Percentiles rank a stretch among this genome's conserved stretches.
These are phyloP conservation scores for Naganishia randhawae DNA, from an alignment of 768 basidiomycete species.

Conservation along the genomic window DNA sequence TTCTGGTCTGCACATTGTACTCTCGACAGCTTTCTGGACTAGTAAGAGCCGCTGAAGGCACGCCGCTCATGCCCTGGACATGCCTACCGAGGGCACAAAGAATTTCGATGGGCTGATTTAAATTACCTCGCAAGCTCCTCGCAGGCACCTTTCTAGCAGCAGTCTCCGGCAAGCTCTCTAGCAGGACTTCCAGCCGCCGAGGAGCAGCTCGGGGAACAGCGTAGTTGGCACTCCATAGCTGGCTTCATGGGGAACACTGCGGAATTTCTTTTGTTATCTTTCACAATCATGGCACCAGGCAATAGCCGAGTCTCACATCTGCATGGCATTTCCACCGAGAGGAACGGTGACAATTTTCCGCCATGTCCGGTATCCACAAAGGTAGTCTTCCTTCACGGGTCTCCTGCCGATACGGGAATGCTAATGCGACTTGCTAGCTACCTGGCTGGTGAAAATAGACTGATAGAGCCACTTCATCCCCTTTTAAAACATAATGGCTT, in stretches of 20 bases:
- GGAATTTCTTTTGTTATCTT: background rate
- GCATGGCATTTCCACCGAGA: background rate
- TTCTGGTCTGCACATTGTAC: too few species aligned
- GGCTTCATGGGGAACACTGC: too few species aligned
- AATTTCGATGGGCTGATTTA: too few species aligned
- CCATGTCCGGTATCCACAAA: background rate
- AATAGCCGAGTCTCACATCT: background rate
- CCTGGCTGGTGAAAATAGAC: background rate
- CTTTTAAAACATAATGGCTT: background rate
- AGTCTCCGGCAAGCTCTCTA: too few species aligned
- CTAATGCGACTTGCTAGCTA: background rate
- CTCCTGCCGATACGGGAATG: background rate
- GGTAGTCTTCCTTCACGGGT: background rate
- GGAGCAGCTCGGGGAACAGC: too few species aligned
- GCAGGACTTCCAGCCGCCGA: too few species aligned
- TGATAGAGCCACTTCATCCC: background rate
- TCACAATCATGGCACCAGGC: background rate
- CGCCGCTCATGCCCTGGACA: too few species aligned
- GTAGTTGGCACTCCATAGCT: background rate
- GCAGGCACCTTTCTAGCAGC: too few species aligned
- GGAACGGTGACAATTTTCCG: background rate
- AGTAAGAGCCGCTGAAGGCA: too few species aligned
- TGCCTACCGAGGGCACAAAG: too few species aligned
- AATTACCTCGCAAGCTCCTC: too few species aligned
- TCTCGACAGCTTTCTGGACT: too few species aligned